Percentiles rank a stretch among this genome's conserved stretches.
Conservation (phyloP, 202 grass and related monocot genomes). For the Carex arenaria region DNA sequence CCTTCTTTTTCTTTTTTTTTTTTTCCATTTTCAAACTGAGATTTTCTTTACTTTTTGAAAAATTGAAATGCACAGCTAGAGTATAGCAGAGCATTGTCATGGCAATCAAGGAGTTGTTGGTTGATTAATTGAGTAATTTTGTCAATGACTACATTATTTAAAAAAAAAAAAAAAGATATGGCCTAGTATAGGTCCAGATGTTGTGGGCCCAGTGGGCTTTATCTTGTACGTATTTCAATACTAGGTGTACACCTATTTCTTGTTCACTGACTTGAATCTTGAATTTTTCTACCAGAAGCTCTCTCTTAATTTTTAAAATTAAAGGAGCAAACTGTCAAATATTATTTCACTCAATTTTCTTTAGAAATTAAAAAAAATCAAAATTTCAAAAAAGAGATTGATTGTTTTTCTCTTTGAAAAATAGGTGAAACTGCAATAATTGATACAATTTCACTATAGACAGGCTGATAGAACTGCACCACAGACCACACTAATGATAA, state of each 20-base stretch:
- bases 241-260: not conserved
- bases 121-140: not conserved
- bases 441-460: no score
- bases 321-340: not conserved
- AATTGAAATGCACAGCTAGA: not conserved
- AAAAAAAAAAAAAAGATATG: not conserved
- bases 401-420: no score
- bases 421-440: no score
- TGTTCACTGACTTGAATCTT: not conserved
- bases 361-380: no score
- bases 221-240: conserved; percentile 9
- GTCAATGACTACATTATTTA: not conserved
- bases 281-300: not conserved
- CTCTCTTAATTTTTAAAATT: not conserved
- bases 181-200: not conserved
- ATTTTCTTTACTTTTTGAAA: conserved; percentile 22
- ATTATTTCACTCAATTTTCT: no score
- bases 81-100: not conserved
- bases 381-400: no score
- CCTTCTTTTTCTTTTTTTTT: not conserved
- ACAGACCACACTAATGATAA: no score
- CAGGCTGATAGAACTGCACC: no score
- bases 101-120: conserved; percentile 13
- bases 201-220: conserved; percentile 1
- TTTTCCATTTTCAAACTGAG: not conserved